Percentiles rank a stretch among this genome's conserved stretches.
These are phyloP conservation scores for Lepidium aucheri DNA, from an alignment of 345 rosid species.

Conservation along the genomic window DNA sequence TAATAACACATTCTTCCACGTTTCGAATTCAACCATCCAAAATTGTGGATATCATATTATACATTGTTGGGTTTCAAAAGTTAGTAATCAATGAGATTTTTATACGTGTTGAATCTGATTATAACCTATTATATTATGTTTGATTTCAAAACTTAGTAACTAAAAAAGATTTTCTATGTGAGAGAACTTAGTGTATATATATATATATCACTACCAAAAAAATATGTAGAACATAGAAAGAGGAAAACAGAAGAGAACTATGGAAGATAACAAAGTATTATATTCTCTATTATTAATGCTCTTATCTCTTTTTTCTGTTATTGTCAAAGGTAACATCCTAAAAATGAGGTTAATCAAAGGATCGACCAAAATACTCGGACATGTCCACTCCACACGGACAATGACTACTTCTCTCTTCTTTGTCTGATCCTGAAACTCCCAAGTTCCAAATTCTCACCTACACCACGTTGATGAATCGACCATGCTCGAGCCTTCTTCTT, in stretches of 20 bases:
- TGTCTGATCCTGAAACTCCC: slow-evolving; percentile 14
- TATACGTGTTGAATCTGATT: too few relatives aligned
- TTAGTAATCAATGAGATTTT: too few relatives aligned
- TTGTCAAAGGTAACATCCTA: slow-evolving; percentile 20
- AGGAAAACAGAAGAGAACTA: not conserved
- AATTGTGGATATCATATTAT: too few relatives aligned
- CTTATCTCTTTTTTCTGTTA: not conserved
- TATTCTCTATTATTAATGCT: not conserved
- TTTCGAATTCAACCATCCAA: too few relatives aligned
- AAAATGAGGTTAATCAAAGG: slow-evolving; percentile 20
- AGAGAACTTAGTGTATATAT: too few relatives aligned
- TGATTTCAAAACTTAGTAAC: too few relatives aligned
- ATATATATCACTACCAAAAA: not conserved
- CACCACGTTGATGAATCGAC: slow-evolving; percentile 13
- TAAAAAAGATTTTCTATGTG: too few relatives aligned
- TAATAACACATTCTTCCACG: too few relatives aligned
- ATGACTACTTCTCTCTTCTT: slow-evolving; percentile 12
- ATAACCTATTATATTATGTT: too few relatives aligned
- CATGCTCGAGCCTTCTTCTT: slow-evolving; percentile 13
- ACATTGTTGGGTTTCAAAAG: too few relatives aligned
- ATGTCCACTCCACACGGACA: slow-evolving; percentile 17
- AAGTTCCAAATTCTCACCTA: not conserved
- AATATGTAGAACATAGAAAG: not conserved
- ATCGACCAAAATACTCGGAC: slow-evolving; percentile 26
- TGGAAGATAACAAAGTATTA: not conserved